Conservation (phyloP, 2,329 filamentous ascomycete species). For the Fusarium sp. region DNA sequence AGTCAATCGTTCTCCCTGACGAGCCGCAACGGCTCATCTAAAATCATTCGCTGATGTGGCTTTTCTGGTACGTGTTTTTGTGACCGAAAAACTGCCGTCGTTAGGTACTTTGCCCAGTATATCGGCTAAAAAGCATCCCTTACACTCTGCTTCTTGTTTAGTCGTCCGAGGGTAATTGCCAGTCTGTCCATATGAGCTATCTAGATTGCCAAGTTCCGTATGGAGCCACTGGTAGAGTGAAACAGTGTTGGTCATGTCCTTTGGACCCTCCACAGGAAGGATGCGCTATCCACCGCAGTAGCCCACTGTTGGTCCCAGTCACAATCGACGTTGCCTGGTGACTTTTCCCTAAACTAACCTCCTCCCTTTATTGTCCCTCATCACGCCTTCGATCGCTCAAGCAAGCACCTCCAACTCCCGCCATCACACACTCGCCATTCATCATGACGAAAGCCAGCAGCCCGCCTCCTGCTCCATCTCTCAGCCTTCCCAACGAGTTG, state of each 20-base stretch:
- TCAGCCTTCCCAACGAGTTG: background rate
- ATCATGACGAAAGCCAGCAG: background rate
- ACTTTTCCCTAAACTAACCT: background rate
- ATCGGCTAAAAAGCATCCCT: background rate
- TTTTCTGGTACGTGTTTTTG: background rate
- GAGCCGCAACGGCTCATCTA: background rate
- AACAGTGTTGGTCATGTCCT: background rate
- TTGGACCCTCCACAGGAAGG: background rate
- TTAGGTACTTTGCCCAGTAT: background rate
- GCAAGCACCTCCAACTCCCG: background rate
- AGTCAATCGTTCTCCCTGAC: conserved; percentile 51
- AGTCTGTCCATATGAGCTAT: no score
- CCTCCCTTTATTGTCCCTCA: background rate
- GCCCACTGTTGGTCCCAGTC: background rate
- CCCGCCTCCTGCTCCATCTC: background rate
- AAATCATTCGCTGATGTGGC: background rate
- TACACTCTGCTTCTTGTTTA: background rate
- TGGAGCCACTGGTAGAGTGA: background rate
- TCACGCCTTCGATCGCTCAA: background rate
- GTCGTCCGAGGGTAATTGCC: background rate
- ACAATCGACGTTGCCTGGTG: background rate
- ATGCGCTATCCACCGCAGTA: background rate
- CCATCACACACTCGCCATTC: background rate
- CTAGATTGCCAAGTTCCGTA: no score
- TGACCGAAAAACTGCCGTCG: background rate